Base-by-base conservation (phyloP, 2,329 filamentous ascomycete genomes). In the Diplodia intermedia region DNA sequence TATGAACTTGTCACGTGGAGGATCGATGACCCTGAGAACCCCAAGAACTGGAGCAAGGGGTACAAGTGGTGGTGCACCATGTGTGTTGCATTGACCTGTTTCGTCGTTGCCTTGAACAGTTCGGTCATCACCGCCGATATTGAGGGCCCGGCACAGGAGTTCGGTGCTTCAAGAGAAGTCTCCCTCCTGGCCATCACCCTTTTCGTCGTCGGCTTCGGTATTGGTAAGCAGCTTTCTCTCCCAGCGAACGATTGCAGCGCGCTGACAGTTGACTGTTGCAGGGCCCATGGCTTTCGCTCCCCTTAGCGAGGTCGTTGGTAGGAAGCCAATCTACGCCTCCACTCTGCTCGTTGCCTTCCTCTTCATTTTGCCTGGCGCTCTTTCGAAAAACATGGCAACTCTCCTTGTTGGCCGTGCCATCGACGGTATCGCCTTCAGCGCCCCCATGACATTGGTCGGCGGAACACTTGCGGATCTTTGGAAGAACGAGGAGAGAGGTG, bases 401-500 rank as follows among this genome's bases (percentile, higher is more conserved):
- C 85, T 96, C 8, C 82, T 96, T 6, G 89, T 92, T 31, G 92
- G 89, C 75, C 88, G 92, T 70, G 83, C 89, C 55, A 91, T 96
- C 69, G 92, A 93, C 70, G 92, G 92, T 55, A 92, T 95, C 67
- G 91, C 91, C 6, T 94, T 94, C 76, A 93, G 90, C 12, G 92
- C 92, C 0, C 92, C 92, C 2, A 94, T 96, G 90, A 94, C 92
- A 0, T 84, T 95, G 1, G 92, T 94, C 9, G 92, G 92, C 53
- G 92, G 92, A 9, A 94, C 91, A 0, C 80, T 96, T 6, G 90
- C 92, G 12, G 92, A 96, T 80, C 79, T 95, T n/a, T 96, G 91
- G 91, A 88, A 82, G 69, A 92, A 89, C 62, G 92, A 95, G 76
- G 92, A 96, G 79, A 86, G 92, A 65, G 92, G 92, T 74, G 90